A percentile compares a stretch with the other conserved stretches of the same genome.
phyloP scores from a whole-genome alignment of 2,329 filamentous ascomycete genomes.

The Aspergillus phoenicis region DNA sequence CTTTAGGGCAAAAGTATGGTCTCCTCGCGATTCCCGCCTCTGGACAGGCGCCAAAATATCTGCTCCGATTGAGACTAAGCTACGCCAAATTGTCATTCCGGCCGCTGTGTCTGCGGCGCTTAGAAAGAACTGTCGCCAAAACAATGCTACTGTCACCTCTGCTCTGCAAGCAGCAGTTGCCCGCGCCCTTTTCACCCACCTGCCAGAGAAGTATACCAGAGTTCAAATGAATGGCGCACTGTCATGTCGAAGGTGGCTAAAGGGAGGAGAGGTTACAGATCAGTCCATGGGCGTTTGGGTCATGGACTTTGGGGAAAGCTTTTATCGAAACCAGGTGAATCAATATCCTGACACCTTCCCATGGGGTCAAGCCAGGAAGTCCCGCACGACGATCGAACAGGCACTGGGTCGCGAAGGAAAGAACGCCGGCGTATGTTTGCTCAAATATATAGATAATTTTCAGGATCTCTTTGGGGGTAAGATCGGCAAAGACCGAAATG shows the following conservation, averaged over 20 bases:
- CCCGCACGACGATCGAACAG: conserved; percentile 33
- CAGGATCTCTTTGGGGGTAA: conserved; percentile 39
- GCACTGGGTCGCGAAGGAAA: conserved; percentile 31
- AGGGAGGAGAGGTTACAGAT: conserved; percentile 33
- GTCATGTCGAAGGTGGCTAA: conserved; percentile 43
- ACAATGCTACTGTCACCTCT: conserved; percentile 47
- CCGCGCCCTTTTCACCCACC: conserved; percentile 38
- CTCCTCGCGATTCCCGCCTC: conserved; percentile 29
- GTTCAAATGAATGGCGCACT: conserved; percentile 40
- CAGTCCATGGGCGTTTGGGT: conserved; percentile 44
- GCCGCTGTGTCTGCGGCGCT: conserved; percentile 32
- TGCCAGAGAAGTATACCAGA: conserved; percentile 32
- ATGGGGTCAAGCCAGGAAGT: conserved; percentile 38
- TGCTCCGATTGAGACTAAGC: conserved; percentile 26
- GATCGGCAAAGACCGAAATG: conserved; percentile 42
- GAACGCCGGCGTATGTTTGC: conserved; percentile 40
- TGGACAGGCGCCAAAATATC: conserved; percentile 41
- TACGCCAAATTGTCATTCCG: conserved; percentile 38
- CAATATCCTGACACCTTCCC: conserved; percentile 25
- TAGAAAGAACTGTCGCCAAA: conserved; percentile 35
- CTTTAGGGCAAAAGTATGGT: conserved; percentile 38
- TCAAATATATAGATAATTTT: conserved; percentile 46
- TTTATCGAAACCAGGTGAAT: conserved; percentile 25
- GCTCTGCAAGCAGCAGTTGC: conserved; percentile 45
- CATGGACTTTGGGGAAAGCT: conserved; percentile 37